Conservation (phyloP, 768 basidiomycete genomes). For the Suillus fuscotomentosus region DNA sequence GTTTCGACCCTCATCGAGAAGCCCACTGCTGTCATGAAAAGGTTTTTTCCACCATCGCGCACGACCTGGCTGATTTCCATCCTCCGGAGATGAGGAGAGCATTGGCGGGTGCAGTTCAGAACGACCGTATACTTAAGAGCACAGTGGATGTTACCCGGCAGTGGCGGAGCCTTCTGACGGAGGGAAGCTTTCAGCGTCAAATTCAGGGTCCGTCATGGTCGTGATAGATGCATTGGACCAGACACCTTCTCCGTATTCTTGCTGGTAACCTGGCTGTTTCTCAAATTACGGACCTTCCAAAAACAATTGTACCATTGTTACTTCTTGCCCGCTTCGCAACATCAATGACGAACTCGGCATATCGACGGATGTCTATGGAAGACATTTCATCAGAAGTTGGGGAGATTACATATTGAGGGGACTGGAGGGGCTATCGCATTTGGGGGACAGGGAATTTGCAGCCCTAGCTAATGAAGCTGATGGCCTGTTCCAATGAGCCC, state of each 20-base stretch:
- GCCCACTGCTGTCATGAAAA: conserved; percentile 7
- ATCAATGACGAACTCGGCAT: background rate
- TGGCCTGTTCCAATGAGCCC: background rate
- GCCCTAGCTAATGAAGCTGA: background rate
- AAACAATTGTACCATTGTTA: conserved; percentile 6
- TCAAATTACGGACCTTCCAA: background rate
- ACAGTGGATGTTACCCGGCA: background rate
- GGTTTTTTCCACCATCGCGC: conserved; percentile 17
- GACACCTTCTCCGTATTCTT: conserved; percentile 12
- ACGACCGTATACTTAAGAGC: background rate
- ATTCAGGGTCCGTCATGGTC: no score
- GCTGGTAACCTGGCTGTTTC: background rate
- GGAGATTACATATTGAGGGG: background rate
- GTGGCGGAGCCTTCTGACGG: conserved; percentile 9
- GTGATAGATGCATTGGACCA: no score
- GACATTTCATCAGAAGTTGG: background rate
- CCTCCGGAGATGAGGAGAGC: background rate
- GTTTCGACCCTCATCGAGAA: conserved; percentile 14
- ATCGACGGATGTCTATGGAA: background rate
- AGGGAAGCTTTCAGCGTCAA: no score
- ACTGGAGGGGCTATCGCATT: background rate
- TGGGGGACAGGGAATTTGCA: background rate
- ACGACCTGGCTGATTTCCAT: conserved; percentile 11
- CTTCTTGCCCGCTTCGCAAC: conserved; percentile 10
- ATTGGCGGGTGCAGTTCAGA: background rate